Base-by-base conservation (phyloP, 2,329 filamentous ascomycete species). In the Aspergillus quadricinctus region DNA sequence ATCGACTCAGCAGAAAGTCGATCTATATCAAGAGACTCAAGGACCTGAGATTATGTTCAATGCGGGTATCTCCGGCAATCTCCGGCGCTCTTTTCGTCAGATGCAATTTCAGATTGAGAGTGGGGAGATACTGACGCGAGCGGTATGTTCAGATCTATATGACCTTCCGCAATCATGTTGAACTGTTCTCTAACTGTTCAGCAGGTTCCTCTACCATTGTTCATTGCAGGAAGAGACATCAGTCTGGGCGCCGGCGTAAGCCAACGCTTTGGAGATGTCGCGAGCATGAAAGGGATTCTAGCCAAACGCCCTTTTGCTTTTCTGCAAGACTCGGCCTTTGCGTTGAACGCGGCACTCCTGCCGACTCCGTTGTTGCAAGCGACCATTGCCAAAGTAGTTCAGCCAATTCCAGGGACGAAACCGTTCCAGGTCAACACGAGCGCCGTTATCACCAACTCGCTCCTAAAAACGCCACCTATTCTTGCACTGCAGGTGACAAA, bases 391-490 rank as follows among this genome's bases (percentile, higher is more conserved):
- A 72, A 73, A 55, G 55, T 62, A 5, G 59, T 75, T 23, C 60
- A 64, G 3, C 70, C 65, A 8, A 59, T 75, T 27, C 59, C 66
- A 9, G 69, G 70, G 21, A 71, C 69, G 27, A 67, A 57, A 29
- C 75, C 73, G 1, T 65, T 77, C 53, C 65, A 60, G 25, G 55
- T 76, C 41, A 64, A 63, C 28, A 43, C 71, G 11, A 64, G 62
- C 46, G 67, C 64, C 40, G 65, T 53, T n/a, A 66, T 74, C 49
- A 61, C 63, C 29, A 61, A 67, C 37, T 69, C 71, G 0, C 59
- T 69, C 25, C 56, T 59, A 5, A 58, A 66, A 41, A 58, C 53
- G 3, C 68, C 66, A 1, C 75, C 75, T 10, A 62, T 60, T 3
- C 51, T 76, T 19, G 65, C 64, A 21, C 53, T 76, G 7, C 66